Evolutionary conservation across 352 stramenopile genomes (phyloP).

Genomic region (Phytophthora citricola): DNA sequence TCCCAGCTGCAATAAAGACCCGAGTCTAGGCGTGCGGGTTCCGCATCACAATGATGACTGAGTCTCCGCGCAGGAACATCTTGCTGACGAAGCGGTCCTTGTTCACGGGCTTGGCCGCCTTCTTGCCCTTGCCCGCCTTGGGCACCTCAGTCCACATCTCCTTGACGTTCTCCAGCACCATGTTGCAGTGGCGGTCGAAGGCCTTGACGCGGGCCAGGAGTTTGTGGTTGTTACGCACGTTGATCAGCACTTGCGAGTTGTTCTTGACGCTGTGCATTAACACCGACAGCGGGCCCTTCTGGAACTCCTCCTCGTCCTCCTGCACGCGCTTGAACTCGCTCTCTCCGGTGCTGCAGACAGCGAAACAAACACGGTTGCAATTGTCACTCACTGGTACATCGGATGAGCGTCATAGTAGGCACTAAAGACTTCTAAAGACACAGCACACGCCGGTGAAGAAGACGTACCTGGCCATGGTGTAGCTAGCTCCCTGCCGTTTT

Average conservation of each 20-base stretch:
- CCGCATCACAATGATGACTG: constrained; percentile 98
- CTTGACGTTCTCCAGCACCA: constrained; percentile 99
- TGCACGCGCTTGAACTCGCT: constrained; percentile 87
- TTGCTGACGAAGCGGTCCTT: constrained; percentile 99
- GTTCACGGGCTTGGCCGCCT: constrained; percentile 96
- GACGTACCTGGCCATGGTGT: constrained; percentile 38
- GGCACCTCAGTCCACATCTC: constrained; percentile 99
- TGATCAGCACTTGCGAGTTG: constrained; percentile 99
- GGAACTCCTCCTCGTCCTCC: constrained; percentile 94
- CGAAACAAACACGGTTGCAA: constrained; percentile 16
- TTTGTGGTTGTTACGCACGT: constrained; percentile 99
- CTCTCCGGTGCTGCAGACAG: constrained; percentile 31
- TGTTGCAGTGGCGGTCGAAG: constrained; percentile 99
- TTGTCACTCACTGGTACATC: constrained; percentile 8
- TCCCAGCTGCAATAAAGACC: constrained; percentile 29
- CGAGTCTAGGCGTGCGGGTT: constrained; percentile 92
- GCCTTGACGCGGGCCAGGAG: constrained; percentile 98
- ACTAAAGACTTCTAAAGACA: not conserved
- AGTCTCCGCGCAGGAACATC: constrained; percentile 99
- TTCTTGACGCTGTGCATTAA: constrained; percentile 98
- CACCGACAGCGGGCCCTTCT: constrained; percentile 96
- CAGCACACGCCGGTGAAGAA: not conserved
- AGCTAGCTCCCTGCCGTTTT: constrained; percentile 10
- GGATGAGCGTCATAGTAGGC: not conserved
- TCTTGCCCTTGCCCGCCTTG: constrained; percentile 97